Evolutionary conservation across 495 filamentous ascomycete genomes (phyloP).

Genomic region (Cryomyces minteri): DNA sequence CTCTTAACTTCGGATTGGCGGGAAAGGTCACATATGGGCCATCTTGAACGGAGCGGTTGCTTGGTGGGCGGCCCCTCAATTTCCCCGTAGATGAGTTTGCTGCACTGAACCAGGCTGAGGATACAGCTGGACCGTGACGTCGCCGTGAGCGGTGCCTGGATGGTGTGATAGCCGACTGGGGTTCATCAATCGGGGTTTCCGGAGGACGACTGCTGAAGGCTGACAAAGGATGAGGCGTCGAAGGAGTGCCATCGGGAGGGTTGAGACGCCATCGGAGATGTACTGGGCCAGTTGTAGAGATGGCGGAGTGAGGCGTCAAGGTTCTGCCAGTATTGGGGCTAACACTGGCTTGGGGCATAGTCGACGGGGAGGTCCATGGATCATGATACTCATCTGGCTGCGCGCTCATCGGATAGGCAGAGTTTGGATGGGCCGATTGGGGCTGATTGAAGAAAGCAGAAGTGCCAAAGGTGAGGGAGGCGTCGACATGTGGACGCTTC

Average conservation of each 20-base stretch:
- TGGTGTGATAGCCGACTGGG: slow-evolving; percentile 52
- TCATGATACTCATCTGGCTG: slow-evolving; percentile 32
- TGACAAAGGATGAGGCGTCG: slow-evolving; percentile 58
- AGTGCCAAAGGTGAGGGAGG: slow-evolving; percentile 20
- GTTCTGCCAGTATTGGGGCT: slow-evolving; percentile 5
- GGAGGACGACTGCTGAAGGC: slow-evolving; percentile 42
- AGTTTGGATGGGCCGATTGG: slow-evolving; percentile 38
- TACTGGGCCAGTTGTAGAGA: slow-evolving; percentile 13
- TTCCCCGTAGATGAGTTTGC: slow-evolving; percentile 51
- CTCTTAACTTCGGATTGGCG: slow-evolving; percentile 36
- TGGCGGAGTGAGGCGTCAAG: slow-evolving; percentile 14
- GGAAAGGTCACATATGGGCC: slow-evolving; percentile 84
- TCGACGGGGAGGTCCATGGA: slow-evolving; percentile 16
- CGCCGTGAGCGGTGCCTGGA: slow-evolving; percentile 34
- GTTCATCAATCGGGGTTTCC: slow-evolving; percentile 30
- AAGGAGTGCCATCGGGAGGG: slow-evolving; percentile 30
- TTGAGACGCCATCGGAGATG: slow-evolving; percentile 27
- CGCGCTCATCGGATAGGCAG: slow-evolving; percentile 41
- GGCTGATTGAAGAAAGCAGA: slow-evolving; percentile 37
- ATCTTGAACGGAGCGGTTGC: slow-evolving; percentile 49
- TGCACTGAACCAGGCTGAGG: slow-evolving; percentile 77
- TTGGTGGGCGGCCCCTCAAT: slow-evolving; percentile 68
- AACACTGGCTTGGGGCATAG: slow-evolving; percentile 10
- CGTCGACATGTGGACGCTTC: slow-evolving; percentile 50
- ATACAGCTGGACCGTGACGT: slow-evolving; percentile 85